Percentiles rank a stretch among this genome's conserved stretches.
phyloP scores from a whole-genome alignment of 768 basidiomycete genomes.

The Boletellus emodensis region DNA sequence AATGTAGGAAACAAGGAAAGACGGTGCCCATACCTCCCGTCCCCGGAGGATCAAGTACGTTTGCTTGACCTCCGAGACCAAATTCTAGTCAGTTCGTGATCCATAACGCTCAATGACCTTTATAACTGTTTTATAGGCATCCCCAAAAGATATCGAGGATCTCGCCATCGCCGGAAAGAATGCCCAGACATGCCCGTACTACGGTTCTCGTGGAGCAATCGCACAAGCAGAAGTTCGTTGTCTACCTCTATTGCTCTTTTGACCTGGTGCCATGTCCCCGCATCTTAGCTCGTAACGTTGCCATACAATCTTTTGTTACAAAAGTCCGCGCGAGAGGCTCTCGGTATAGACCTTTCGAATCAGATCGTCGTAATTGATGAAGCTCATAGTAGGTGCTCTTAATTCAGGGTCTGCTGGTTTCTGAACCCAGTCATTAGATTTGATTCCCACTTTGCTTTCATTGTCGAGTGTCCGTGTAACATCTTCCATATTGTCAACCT shows the following conservation, averaged over 20 bases:
- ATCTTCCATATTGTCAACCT: slow-evolving; percentile 50
- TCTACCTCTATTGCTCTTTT: neutral
- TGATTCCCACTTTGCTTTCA: slow-evolving; percentile 86
- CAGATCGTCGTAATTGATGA: slow-evolving; percentile 93
- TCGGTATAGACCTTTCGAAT: slow-evolving; percentile 79
- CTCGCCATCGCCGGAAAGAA: slow-evolving; percentile 69
- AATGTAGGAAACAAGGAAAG: slow-evolving; percentile 55
- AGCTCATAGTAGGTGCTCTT: slow-evolving; percentile 75
- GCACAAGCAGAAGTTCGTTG: slow-evolving; percentile 78
- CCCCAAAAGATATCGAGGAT: slow-evolving; percentile 93
- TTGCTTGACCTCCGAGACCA: slow-evolving; percentile 87
- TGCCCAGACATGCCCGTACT: slow-evolving; percentile 83
- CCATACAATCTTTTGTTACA: slow-evolving; percentile 93
- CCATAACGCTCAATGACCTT: neutral
- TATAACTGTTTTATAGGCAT: slow-evolving; percentile 49
- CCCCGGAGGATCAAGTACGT: slow-evolving; percentile 57
- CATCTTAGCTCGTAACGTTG: slow-evolving; percentile 71
- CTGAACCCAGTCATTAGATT: slow-evolving; percentile 46
- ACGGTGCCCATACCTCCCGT: slow-evolving; percentile 76
- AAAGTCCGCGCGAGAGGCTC: slow-evolving; percentile 75
- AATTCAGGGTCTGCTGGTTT: neutral
- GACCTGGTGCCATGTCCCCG: neutral
- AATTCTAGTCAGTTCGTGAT: slow-evolving; percentile 52
- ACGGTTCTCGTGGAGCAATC: slow-evolving; percentile 83
- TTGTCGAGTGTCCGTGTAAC: slow-evolving; percentile 73